Evolutionary conservation across 176 grass and related monocot species (phyloP).

Genomic region (Oryza meridionalis): DNA sequence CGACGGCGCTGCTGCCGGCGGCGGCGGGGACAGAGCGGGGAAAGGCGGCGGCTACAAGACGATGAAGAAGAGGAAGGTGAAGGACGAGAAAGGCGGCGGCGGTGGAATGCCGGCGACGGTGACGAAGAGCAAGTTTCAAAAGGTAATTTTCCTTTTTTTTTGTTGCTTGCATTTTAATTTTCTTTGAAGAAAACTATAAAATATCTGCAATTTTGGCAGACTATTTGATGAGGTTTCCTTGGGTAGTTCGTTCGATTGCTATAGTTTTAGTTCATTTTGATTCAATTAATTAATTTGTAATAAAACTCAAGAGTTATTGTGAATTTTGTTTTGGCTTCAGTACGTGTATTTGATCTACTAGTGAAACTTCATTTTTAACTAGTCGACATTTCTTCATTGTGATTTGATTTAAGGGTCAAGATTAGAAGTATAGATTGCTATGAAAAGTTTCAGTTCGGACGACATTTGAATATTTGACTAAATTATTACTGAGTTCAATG

Average conservation of each 20-base stretch:
- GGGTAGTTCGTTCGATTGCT: not conserved
- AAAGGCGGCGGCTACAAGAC: slow-evolving; percentile 34
- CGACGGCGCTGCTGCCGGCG: not conserved
- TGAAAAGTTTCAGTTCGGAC: not conserved
- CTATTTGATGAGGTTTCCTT: not conserved
- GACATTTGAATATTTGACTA: no score
- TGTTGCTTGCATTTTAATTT: not conserved
- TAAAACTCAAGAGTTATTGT: not conserved
- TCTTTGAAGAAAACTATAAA: not conserved
- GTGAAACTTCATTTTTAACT: no score
- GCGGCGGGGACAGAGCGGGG: slow-evolving; percentile 15
- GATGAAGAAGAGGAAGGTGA: slow-evolving; percentile 60
- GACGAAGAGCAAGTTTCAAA: slow-evolving; percentile 75
- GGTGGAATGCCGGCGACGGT: not conserved
- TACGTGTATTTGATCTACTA: not conserved
- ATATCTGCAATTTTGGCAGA: not conserved
- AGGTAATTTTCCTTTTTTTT: slow-evolving; percentile 43
- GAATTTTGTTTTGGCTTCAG: not conserved
- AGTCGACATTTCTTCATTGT: no score
- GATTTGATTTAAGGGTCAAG: not conserved
- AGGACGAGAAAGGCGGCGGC: slow-evolving; percentile 36
- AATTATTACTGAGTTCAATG: no score
- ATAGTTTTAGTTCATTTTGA: not conserved
- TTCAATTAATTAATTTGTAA: not conserved
- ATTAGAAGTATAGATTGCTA: not conserved